phyloP scores from a whole-genome alignment of 495 filamentous ascomycete species.

The Xylaria flabelliformis region DNA sequence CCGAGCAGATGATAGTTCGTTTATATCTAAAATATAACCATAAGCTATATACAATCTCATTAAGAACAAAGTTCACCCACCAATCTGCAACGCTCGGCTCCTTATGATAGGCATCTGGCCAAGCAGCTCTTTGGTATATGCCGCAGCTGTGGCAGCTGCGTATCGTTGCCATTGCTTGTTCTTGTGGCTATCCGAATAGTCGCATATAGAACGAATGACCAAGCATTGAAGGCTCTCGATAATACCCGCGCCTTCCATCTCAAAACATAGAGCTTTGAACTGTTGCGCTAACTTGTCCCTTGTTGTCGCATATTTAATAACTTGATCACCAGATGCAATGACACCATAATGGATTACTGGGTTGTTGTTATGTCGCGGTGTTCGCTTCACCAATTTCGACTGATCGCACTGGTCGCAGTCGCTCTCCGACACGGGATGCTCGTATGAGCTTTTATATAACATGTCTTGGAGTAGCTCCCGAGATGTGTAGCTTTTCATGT shows the following conservation, averaged over 20 bases:
- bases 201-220: constrained; percentile 44
- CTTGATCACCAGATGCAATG: constrained; percentile 38
- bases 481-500: neutral
- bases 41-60: neutral
- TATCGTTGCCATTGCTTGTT: constrained; percentile 45
- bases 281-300: constrained; percentile 26
- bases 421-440: neutral
- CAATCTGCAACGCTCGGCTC: neutral
- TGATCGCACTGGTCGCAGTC: constrained; percentile 1
- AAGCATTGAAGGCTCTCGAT: constrained; percentile 39
- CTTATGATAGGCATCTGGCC: constrained; percentile 9
- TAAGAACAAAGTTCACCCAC: neutral
- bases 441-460: constrained; percentile 2
- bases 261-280: constrained; percentile 42
- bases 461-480: neutral
- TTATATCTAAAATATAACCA: neutral
- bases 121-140: constrained; percentile 28
- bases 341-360: constrained; percentile 41
- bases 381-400: neutral
- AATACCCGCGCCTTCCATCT: constrained; percentile 46
- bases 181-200: constrained; percentile 48
- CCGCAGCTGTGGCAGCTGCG: constrained; percentile 41
- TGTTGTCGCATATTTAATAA: constrained; percentile 28
- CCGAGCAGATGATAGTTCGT: neutral
- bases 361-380: neutral